These are phyloP conservation scores for Mortierella sp. DNA, from an alignment of 371 early-diverging fungal species.

Conservation along the genomic window DNA sequence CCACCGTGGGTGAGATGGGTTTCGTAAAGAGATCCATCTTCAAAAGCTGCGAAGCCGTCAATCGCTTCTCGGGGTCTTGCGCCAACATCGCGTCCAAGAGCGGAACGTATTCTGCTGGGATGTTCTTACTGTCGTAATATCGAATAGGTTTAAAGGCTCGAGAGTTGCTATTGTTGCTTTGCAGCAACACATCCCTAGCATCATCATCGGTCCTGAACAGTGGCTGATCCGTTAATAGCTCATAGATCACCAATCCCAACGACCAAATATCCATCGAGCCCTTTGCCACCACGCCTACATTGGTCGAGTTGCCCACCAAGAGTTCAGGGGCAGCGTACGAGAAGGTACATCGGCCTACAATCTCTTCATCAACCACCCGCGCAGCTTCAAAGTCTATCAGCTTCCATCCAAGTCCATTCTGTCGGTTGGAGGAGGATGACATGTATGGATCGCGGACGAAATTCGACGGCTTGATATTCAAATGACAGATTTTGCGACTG, in stretches of 20 bases:
- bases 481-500: slow-evolving; percentile 40
- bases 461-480: slow-evolving; percentile 48
- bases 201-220: slow-evolving; percentile 44
- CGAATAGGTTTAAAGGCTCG: slow-evolving; percentile 16
- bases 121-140: slow-evolving; percentile 32
- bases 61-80: slow-evolving; percentile 25
- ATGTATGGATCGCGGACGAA: slow-evolving; percentile 47
- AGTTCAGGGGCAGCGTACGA: slow-evolving; percentile 48
- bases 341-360: slow-evolving; percentile 42
- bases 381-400: slow-evolving; percentile 47
- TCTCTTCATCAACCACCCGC: slow-evolving; percentile 35
- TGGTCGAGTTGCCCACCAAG: slow-evolving; percentile 13
- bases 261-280: slow-evolving; percentile 43
- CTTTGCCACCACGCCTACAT: slow-evolving; percentile 13
- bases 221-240: slow-evolving; percentile 37
- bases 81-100: slow-evolving; percentile 44
- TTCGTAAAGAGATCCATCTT: slow-evolving; percentile 32
- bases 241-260: slow-evolving; percentile 38
- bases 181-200: slow-evolving; percentile 24
- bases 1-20: slow-evolving; percentile 13
- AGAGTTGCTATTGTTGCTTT: not conserved
- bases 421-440: slow-evolving; percentile 5
- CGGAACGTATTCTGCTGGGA: slow-evolving; percentile 16
- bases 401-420: slow-evolving; percentile 33
- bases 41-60: slow-evolving; percentile 30